Conservation (phyloP, 139 green algal species). For the Pseudopediastrum boryanum region DNA sequence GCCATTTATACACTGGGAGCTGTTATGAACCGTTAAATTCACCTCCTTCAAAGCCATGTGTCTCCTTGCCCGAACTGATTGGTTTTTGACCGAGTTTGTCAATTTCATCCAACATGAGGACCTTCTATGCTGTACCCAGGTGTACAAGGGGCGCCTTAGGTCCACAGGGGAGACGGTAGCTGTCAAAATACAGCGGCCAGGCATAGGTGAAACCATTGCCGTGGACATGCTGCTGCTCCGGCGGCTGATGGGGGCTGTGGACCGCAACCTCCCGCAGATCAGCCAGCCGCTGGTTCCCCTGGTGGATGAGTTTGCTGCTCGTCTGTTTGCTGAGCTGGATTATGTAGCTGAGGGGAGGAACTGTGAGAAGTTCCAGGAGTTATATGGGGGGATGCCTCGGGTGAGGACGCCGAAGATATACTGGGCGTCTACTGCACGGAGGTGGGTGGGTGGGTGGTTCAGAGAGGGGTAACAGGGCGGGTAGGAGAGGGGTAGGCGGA, state of each 20-base stretch:
- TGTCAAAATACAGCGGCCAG: slow-evolving; percentile 96
- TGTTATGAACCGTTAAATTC: no score
- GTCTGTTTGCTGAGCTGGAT: slow-evolving; percentile 96
- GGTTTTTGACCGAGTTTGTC: no score
- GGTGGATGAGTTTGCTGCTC: slow-evolving; percentile 95
- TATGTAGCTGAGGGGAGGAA: slow-evolving; percentile 91
- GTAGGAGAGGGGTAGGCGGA: no score
- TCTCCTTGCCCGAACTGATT: no score
- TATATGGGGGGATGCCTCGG: slow-evolving; percentile 76
- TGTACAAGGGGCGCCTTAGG: slow-evolving; percentile 81
- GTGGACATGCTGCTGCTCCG: slow-evolving; percentile 94
- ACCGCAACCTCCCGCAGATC: slow-evolving; percentile 62
- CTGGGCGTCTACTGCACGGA: slow-evolving; percentile 52
- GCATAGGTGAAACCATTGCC: slow-evolving; percentile 90
- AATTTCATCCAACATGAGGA: no score
- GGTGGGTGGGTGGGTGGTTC: no score
- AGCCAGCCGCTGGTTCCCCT: slow-evolving; percentile 87
- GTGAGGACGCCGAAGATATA: slow-evolving; percentile 82
- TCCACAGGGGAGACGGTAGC: slow-evolving; percentile 85
- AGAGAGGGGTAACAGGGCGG: no score
- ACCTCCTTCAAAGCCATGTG: no score
- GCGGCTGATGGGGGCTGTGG: slow-evolving; percentile 73
- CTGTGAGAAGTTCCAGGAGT: slow-evolving; percentile 83
- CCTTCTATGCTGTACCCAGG: slow-evolving; percentile 62
- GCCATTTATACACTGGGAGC: no score